Evolutionary conservation across 371 early-diverging fungal genomes (phyloP), one percentile per base, ranked within the genome.

Genomic region (Entomophthora muscae): DNA sequence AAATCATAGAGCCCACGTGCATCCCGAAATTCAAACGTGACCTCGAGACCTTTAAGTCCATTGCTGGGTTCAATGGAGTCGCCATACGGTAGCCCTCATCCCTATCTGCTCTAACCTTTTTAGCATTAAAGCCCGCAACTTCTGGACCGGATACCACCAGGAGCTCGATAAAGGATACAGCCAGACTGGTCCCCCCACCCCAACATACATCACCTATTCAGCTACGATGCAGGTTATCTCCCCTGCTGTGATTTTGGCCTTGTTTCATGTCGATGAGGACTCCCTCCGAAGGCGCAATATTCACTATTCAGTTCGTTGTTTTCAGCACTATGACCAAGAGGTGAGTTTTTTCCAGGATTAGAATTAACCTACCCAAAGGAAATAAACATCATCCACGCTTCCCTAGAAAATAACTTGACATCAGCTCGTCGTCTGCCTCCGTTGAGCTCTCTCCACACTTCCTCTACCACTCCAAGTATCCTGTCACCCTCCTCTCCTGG

Each of bases 241-340:
- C 22, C 42, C 61, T 22, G 17, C 31, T 3, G 10, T 30, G 24
- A 30, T 42, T 33, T 2, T 61, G 5, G 61, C 30, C 23, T 22
- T 30, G 12, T 61, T 61, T 24, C 61, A 61, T 61, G 27, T 61
- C 17, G 23, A 30, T 61, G 61, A 61, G 31, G 30, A 28, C 0
- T 61, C 10, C 13, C n/a, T 33, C 23, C 1, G 10, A 12, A n/a
- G n/a, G 24, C 3, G n/a, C 3, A 61, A 21, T 31, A 1, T 42
- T 7, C 26, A 30, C 10, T 55, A 22, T 55, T 3, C 21, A 23
- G 42, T 61, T 21, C 22, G 31, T 24, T 61, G 61, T 26, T 51
- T 61, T 26, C 33, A 33, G 31, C 12, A 61, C 30, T 17, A 28
- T 61, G 61, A 61, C 7, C 61, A 33, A n/a, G 23, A 31, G 42